Base-by-base conservation (phyloP, 345 rosid species). In the Gossypium stocksii region DNA sequence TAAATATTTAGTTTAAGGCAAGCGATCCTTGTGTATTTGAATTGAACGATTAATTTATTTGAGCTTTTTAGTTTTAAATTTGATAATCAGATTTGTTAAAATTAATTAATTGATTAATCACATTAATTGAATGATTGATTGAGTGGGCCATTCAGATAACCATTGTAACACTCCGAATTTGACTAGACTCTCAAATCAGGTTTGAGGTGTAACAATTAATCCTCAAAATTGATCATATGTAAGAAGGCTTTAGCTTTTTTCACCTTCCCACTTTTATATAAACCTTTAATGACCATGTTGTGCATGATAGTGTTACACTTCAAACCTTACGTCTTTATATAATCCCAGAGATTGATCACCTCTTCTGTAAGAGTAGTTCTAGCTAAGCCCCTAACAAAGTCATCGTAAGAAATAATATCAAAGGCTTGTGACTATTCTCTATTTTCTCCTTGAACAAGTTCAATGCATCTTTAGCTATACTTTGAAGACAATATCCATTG, bases 191-290 rank as follows among this genome's bases (percentile, higher is more conserved):
- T 29, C 6, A 4, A 29, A 0, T 29, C 7, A 34, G 1, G 41
- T 34, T 34, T 34, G 41, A 34, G 41, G 41, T 5, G 7, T 34
- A 34, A 34, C 41, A 4, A 5, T 34, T 34, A 34, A 4, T 34
- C 38, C 38, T 0, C 7, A 34, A 34, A 5, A 34, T 34, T 34
- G 38, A 34, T 34, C 7, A 2, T 34, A 34, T 34, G 7, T 4
- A 89, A 23, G 76, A 90, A 90, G 3, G 66, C 77, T 83, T 88
- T 83, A 38, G 98, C 97, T 73, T 84, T 85, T 78, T 83, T 69
- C 77, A 90, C 83, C 75, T 87, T 82, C 51, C 91, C 87, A n/a
- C 85, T 86, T 19, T 60, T 77, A 77, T 94, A 90, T 66, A 94
- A 76, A 63, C 92, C 91, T 82, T n/a, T 86, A 72, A 90, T 89